Evolutionary conservation across 2,329 filamentous ascomycete genomes (phyloP).

Genomic region (Phialophora macrospora): DNA sequence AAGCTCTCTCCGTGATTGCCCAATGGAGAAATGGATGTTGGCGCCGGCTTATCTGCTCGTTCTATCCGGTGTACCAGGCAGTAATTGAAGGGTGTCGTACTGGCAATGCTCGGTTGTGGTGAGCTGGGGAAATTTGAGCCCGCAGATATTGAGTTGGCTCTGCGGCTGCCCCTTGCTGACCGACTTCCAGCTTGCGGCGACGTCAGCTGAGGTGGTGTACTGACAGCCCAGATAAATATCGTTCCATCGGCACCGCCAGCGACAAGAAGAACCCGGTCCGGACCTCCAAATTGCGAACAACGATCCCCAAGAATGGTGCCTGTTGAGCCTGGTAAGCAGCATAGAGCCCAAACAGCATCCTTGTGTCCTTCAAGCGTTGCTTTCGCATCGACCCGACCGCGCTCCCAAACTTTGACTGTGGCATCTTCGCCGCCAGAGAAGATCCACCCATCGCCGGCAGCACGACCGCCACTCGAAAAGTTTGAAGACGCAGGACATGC

Average conservation of each 20-base stretch:
- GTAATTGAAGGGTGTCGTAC: slow-evolving; percentile 83
- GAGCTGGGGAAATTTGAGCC: slow-evolving; percentile 89
- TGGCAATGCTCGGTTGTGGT: slow-evolving; percentile 85
- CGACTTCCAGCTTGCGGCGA: slow-evolving; percentile 77
- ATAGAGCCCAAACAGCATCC: slow-evolving; percentile 94
- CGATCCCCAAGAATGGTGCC: slow-evolving; percentile 77
- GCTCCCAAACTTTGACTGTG: slow-evolving; percentile 92
- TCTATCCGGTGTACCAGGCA: slow-evolving; percentile 86
- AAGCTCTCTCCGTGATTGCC: slow-evolving; percentile 82
- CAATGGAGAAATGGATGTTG: slow-evolving; percentile 92
- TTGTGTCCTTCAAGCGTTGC: slow-evolving; percentile 92
- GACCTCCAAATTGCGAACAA: slow-evolving; percentile 72
- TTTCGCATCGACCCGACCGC: slow-evolving; percentile 91
- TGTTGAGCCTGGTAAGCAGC: slow-evolving; percentile 83
- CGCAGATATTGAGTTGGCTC: slow-evolving; percentile 91
- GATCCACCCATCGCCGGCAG: slow-evolving; percentile 93
- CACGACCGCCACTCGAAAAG: slow-evolving; percentile 85
- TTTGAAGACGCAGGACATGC: slow-evolving; percentile 86
- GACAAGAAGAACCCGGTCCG: slow-evolving; percentile 86
- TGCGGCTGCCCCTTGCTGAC: slow-evolving; percentile 72
- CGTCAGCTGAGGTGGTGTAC: slow-evolving; percentile 81
- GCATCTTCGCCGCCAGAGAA: slow-evolving; percentile 96
- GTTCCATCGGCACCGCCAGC: slow-evolving; percentile 90
- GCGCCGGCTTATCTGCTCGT: slow-evolving; percentile 69
- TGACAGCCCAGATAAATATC: slow-evolving; percentile 93